Conservation (phyloP, 768 basidiomycete species). For the Lyophyllum atratum region DNA sequence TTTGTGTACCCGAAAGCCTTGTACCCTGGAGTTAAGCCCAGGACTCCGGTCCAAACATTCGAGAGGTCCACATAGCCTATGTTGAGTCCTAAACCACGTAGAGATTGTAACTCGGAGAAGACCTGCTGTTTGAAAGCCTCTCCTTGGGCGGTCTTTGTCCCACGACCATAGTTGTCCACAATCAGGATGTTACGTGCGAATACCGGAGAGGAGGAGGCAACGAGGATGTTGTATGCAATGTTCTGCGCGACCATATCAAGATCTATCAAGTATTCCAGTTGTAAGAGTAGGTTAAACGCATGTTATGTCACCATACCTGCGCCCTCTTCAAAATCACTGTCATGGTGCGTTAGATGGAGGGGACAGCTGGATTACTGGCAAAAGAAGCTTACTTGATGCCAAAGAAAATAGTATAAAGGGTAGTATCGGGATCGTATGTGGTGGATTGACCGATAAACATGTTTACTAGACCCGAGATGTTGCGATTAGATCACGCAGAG, state of each 20-base stretch:
- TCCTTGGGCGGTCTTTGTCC: slow-evolving; percentile 37
- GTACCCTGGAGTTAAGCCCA: slow-evolving; percentile 40
- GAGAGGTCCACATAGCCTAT: slow-evolving; percentile 49
- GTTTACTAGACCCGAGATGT: slow-evolving; percentile 15
- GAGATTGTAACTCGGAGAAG: slow-evolving; percentile 40
- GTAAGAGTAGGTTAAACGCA: slow-evolving; percentile 23
- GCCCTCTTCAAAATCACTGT: slow-evolving; percentile 42
- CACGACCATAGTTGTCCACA: slow-evolving; percentile 54
- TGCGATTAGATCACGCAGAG: background rate
- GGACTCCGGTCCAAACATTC: slow-evolving; percentile 49
- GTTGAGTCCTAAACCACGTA: slow-evolving; percentile 31
- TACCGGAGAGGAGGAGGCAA: slow-evolving; percentile 45
- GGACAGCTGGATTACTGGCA: background rate
- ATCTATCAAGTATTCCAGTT: slow-evolving; percentile 12
- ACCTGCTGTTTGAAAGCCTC: slow-evolving; percentile 46
- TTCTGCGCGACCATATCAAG: slow-evolving; percentile 38
- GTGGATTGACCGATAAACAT: slow-evolving; percentile 22
- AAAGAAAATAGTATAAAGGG: slow-evolving; percentile 53
- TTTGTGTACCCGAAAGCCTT: slow-evolving; percentile 52
- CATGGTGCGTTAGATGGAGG: background rate
- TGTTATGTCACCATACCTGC: slow-evolving; percentile 27
- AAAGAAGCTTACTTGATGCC: slow-evolving; percentile 46
- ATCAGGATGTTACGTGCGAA: slow-evolving; percentile 51
- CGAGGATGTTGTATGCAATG: slow-evolving; percentile 38
- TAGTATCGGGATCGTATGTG: slow-evolving; percentile 36